Percentiles rank a stretch among this genome's conserved stretches.
phyloP scores from a whole-genome alignment of 2,329 filamentous ascomycete genomes.

The Berkeleyomyces basicola region DNA sequence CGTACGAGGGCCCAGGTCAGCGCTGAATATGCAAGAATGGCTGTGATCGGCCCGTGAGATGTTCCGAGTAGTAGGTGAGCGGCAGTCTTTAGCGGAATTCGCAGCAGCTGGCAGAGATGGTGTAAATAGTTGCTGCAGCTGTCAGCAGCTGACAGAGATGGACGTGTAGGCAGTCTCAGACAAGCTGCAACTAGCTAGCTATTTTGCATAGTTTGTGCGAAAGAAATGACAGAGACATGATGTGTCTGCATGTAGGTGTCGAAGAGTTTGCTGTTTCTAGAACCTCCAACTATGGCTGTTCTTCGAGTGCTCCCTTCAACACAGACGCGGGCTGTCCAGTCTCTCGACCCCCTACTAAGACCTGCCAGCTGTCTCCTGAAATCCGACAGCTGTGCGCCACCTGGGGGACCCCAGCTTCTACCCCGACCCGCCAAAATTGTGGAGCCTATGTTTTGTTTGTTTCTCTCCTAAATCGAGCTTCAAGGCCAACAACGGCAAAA shows the following conservation, averaged over 20 bases:
- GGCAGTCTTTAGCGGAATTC: not conserved
- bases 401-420: not conserved
- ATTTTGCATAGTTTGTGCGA: no score
- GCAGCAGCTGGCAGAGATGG: not conserved
- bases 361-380: not conserved
- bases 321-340: no score
- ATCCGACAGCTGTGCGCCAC: not conserved
- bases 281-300: no score
- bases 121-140: not conserved
- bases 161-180: no score
- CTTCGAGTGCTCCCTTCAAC: no score
- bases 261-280: no score
- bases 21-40: not conserved
- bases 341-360: not conserved
- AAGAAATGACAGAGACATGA: no score
- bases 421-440: not conserved
- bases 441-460: slow-evolving; percentile 2
- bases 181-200: no score
- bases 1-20: not conserved
- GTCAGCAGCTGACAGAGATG: not conserved
- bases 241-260: no score
- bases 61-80: not conserved
- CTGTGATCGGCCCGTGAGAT: no score
- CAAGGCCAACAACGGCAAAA: not conserved
- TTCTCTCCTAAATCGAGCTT: not conserved